Evolutionary conservation across 2,329 filamentous ascomycete species (phyloP).

Genomic region (Verticillium isaacii): DNA sequence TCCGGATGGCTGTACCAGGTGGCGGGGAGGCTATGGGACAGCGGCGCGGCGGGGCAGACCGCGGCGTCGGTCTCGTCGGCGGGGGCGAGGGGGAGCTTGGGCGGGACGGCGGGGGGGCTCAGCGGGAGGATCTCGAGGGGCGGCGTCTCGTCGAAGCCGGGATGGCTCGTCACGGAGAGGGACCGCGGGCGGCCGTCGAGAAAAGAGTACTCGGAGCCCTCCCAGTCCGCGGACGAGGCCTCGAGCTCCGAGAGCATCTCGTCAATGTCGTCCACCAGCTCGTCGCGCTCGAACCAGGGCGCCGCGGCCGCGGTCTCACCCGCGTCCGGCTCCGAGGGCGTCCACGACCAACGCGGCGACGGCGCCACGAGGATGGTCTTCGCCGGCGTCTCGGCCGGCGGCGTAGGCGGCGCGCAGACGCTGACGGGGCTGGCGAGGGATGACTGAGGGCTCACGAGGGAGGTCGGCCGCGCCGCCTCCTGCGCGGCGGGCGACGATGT

Average conservation of each 20-base stretch:
- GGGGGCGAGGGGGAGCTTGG: background rate
- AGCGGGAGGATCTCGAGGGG: background rate
- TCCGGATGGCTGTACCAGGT: conserved; percentile 31
- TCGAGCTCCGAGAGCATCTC: background rate
- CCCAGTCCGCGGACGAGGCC: background rate
- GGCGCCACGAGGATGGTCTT: background rate
- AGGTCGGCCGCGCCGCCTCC: background rate
- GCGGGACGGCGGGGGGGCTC: background rate
- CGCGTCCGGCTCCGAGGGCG: background rate
- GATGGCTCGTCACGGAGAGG: background rate
- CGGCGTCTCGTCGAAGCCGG: background rate
- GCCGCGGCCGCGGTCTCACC: background rate
- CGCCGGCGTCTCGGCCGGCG: background rate
- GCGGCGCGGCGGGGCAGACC: conserved; percentile 22
- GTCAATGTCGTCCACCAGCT: background rate
- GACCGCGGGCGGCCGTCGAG: background rate
- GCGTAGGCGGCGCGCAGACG: background rate
- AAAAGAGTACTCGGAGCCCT: background rate
- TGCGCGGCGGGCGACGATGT: background rate
- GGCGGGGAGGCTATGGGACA: conserved; percentile 19
- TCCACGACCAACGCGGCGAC: background rate
- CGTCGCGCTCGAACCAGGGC: background rate
- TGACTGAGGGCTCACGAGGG: background rate
- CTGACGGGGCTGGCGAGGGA: background rate
- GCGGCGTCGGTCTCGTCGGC: background rate